Base-by-base conservation (phyloP, 371 early-diverging fungal species). In the Saksenaea oblongispora region DNA sequence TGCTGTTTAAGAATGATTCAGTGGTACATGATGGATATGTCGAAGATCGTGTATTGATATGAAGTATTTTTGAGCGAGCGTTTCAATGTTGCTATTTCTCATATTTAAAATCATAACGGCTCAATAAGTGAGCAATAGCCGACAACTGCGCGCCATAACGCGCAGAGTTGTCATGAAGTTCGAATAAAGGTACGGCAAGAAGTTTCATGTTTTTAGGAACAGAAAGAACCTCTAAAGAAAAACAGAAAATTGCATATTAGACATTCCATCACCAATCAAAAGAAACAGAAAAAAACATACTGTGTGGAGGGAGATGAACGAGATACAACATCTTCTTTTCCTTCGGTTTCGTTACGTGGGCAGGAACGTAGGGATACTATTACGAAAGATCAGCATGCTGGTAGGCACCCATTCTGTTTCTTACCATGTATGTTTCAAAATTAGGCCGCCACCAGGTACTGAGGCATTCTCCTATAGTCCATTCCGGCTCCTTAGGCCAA, bases 131-230 rank as follows among this genome's bases (percentile, higher is more conserved):
- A 7, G 94, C 90, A 57, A 94, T 71, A 1, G 88, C 84, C 2
- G 91, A 78, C 26, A 94, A 64, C 67, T 92, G 91, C 7, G 87
- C 82, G 2, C 94, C 94, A 72, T 89, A 94, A 13, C 90, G 71
- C 9, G 79, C 75, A 2, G 89, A 78, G 64, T 93, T 93, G 54
- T 92, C 91, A 70, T 92, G 88, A 15, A 94, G 72, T 67, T 94
- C 94, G 71, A 93, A 90, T 18, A 94, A 76, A 2, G 94, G 94
- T 1, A 94, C 91, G 9, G 93, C 93, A 5, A 91, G 73, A 8
- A 92, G 73, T 62, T 90, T 88, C 88, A 92, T 87, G 67, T 91
- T 92, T 57, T 83, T 86, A 17, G 94, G 93, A 4, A 93, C 89
- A 3, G 84, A 86, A n/a, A 93, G 79, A 4, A 87, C 74, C 65